Percentiles rank a stretch among this genome's conserved stretches.
phyloP scores from a whole-genome alignment of 2,329 filamentous ascomycete genomes.

The Metarhizium sp. region DNA sequence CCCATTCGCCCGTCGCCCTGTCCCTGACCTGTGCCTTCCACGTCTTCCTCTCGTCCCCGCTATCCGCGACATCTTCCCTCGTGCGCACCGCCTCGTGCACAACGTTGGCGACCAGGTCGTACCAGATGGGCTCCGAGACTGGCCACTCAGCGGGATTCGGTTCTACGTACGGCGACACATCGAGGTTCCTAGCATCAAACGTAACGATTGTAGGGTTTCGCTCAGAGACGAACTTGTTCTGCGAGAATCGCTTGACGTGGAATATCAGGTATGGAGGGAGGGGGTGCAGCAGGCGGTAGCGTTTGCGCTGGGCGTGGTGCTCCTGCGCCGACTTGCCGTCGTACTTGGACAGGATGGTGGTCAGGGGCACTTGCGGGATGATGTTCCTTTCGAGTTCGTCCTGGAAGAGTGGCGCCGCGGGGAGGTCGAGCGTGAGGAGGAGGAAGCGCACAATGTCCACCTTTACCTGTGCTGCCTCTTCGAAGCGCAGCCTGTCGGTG shows the following conservation, averaged over 20 bases:
- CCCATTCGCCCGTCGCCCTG: slow-evolving; percentile 76
- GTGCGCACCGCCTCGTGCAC: slow-evolving; percentile 74
- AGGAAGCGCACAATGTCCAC: slow-evolving; percentile 73
- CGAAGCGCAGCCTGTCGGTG: slow-evolving; percentile 81
- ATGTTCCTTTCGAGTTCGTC: slow-evolving; percentile 92
- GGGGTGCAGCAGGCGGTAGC: slow-evolving; percentile 83
- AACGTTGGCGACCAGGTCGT: slow-evolving; percentile 93
- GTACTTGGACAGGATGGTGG: slow-evolving; percentile 81
- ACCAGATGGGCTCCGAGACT: slow-evolving; percentile 76
- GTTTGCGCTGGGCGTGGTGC: slow-evolving; percentile 75
- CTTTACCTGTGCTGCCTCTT: slow-evolving; percentile 77
- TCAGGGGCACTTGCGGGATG: slow-evolving; percentile 84
- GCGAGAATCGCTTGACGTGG: slow-evolving; percentile 93
- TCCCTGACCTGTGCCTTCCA: slow-evolving; percentile 91
- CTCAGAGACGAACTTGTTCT: slow-evolving; percentile 93
- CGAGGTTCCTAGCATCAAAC: slow-evolving; percentile 74
- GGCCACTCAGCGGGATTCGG: slow-evolving; percentile 65
- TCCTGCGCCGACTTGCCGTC: slow-evolving; percentile 83
- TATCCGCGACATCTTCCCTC: slow-evolving; percentile 78
- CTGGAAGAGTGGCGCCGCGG: slow-evolving; percentile 87
- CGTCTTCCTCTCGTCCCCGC: slow-evolving; percentile 75
- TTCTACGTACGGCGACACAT: slow-evolving; percentile 86
- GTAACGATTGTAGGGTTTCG: slow-evolving; percentile 98
- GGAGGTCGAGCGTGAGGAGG: slow-evolving; percentile 87
- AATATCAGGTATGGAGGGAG: slow-evolving; percentile 85